phyloP scores from a whole-genome alignment of 306 rosid genomes.

The Luffa aegyptiaca region DNA sequence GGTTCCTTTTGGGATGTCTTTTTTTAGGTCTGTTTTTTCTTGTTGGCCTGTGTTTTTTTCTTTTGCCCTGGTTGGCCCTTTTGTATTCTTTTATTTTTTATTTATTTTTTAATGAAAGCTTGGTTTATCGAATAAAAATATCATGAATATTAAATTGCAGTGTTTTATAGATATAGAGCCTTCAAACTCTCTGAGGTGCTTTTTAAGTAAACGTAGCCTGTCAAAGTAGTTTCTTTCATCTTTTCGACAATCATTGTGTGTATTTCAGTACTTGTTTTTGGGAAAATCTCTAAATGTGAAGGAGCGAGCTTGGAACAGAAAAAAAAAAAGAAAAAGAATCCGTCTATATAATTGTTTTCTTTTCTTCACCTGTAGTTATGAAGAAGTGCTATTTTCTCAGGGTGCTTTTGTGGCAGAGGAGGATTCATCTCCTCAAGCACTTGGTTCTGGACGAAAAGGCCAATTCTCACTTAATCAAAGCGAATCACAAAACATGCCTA shows the following conservation, averaged over 20 bases:
- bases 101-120: background rate
- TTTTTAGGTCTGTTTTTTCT: background rate
- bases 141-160: background rate
- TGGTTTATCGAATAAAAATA: background rate
- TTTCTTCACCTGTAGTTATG: conserved; percentile 8
- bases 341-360: background rate
- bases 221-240: background rate
- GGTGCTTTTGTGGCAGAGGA: conserved; percentile 26
- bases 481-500: conserved; percentile 15
- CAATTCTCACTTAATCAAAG: conserved; percentile 26
- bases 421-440: conserved; percentile 25
- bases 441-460: conserved; percentile 28
- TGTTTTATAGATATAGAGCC: background rate
- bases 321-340: background rate
- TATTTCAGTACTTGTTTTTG: background rate
- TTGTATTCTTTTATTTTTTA: background rate
- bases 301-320: background rate
- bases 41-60: background rate
- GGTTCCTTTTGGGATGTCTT: background rate
- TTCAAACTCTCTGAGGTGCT: background rate
- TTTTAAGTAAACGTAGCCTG: background rate
- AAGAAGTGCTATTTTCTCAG: conserved; percentile 29
- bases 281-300: background rate
- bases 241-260: background rate
- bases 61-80: background rate